These are phyloP conservation scores for Acanthamoeba polyphaga DNA, from an alignment of 208 protist species.

Conservation along the genomic window DNA sequence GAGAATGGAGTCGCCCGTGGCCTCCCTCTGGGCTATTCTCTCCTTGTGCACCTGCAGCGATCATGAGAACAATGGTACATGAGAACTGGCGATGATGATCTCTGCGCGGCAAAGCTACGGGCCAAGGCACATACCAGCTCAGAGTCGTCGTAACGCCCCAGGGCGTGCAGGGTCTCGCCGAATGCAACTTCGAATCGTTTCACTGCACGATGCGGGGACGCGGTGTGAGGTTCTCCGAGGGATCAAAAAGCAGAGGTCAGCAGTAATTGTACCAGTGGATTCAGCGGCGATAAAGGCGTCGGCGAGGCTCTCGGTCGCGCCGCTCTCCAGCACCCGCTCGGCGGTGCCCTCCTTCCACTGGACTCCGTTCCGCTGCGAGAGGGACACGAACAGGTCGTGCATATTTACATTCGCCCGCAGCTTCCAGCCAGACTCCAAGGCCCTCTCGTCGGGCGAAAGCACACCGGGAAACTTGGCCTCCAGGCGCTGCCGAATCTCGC, in stretches of 20 bases:
- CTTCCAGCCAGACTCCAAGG: background rate
- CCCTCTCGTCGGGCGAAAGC: background rate
- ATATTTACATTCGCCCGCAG: background rate
- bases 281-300: background rate
- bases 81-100: background rate
- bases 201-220: background rate
- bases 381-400: background rate
- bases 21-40: slow-evolving; percentile 35
- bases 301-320: background rate
- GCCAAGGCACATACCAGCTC: background rate
- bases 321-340: background rate
- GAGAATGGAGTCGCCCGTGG: slow-evolving; percentile 23
- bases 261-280: background rate
- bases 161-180: slow-evolving; percentile 13
- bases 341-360: slow-evolving; percentile 8
- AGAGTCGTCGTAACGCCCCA: slow-evolving; percentile 42
- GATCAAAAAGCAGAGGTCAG: background rate
- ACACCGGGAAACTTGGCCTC: slow-evolving; percentile 15
- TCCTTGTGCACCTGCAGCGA: slow-evolving; percentile 41
- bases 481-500: background rate
- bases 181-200: slow-evolving; percentile 46
- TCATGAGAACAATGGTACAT: too few species aligned
- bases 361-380: slow-evolving; percentile 15
- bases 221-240: background rate
- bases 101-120: too few species aligned